Evolutionary conservation across 345 rosid genomes (phyloP), one percentile per base, ranked within the genome.

Genomic region (Brassica cretica): DNA sequence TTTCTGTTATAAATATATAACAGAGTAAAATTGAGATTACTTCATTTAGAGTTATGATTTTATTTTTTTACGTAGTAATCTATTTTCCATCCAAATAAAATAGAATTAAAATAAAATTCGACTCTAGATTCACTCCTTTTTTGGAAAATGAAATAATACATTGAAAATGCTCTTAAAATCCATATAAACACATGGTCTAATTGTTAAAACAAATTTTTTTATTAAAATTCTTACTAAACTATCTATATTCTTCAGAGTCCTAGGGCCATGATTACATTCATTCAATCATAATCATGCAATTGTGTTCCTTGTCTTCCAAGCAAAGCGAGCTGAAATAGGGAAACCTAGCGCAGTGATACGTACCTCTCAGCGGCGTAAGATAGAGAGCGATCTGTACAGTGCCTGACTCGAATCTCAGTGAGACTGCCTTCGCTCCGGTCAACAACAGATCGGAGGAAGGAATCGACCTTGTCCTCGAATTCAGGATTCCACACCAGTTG

Each of bases 341-440:
- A 4, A 49, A 5, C 8, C 8, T 25, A 1, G 19, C 0, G 51
- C 4, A 33, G 24, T 44, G 49, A 32, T 30, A 55, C 16, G 65
- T 71, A 93, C 96, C 92, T 89, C 35, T 88, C 87, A 19, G 96
- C 90, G 14, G 75, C 91, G 71, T 83, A 79, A 64, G 75, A 74
- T 49, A 93, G 74, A 55, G 98, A 76, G 9, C 55, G 85, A 77
- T 91, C 92, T 19, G 97, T 86, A 86, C 98, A 91, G 84, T 91
- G 94, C 4, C 92, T 83, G 58, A 86, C 68, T 10, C 82, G 89
- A 66, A 93, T 86, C 66, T 76, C 78, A 5, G 84, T 78, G 63
- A 93, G 88, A n/a, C 77, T 68, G 1, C 82, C 88, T 39, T 70
- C 69, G 83, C 91, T 87, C 90, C 89, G 87, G 62, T 71, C 74